Evolutionary conservation across 208 protist genomes (phyloP), one percentile per base, ranked within the genome.

Genomic region (Sergeia podlipaevii): DNA sequence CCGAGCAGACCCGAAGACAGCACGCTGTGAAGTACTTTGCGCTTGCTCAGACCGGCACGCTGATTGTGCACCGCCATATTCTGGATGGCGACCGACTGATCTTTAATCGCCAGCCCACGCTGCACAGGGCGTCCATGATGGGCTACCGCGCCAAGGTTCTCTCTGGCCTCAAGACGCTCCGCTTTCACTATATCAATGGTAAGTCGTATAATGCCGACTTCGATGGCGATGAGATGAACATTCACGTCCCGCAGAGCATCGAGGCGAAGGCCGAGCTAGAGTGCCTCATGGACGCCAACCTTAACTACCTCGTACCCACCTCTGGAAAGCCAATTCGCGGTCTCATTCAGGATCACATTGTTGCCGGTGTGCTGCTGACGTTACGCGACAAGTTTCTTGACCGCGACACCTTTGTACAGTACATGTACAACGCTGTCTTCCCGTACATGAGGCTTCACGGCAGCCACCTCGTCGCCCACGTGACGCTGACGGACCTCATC

Each of bases 121-220:
- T 99, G 44, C 99, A 99, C 77, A 99, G 99, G 80, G 86, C 97
- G 10, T 97, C 87, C 60, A 99, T 99, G 79, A 98, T 99, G 91
- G 97, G 89, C 7, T 98, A 99, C 67, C 67, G 77, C 4, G 89
- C 80, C 17, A 87, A 91, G 56, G 93, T 99, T 11, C 79, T 98
- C 2, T 87, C 83, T n/a, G 91, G 80, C 4, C 89, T 98, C 67
- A 87, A 93, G 67, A 98, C 97, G 34, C 77, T 99, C 41, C 92
- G 98, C 52, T 98, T 99, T 68, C 99, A 99, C 80, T 99, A 99
- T 81, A 95, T 98, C 33, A 99, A 99, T 82, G 99, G 99, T 77
- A 99, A 98, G 65, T 97, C 96, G n/a, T 99, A 99, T 85, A 99
- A 99, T 76, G 99, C 99, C 10, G 99, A 99, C 87, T 99, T 99